Conservation (phyloP, 768 basidiomycete species). For the Panaeolus cyanescens region DNA sequence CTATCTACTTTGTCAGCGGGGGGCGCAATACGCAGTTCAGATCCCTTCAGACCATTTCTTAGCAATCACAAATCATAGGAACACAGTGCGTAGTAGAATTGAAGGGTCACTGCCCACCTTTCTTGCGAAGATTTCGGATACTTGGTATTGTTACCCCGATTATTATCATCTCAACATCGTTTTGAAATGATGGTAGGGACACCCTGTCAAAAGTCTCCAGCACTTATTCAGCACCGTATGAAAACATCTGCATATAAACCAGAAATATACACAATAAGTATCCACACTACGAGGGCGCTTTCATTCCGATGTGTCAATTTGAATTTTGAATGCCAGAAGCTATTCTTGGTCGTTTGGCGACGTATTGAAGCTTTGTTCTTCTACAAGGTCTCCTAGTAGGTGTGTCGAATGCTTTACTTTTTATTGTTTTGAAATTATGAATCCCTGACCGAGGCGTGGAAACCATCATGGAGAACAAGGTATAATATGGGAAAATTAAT, state of each 20-base stretch:
- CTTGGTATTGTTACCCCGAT: neutral
- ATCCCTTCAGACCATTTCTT: too few relatives aligned
- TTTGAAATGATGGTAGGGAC: neutral
- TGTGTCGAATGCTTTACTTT: neutral
- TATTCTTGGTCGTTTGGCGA: neutral
- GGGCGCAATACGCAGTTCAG: too few relatives aligned
- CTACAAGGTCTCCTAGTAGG: neutral
- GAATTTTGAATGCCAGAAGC: neutral
- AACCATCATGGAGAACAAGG: neutral
- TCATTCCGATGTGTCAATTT: neutral
- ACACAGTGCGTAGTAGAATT: neutral
- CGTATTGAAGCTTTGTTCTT: neutral
- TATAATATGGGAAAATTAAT: neutral
- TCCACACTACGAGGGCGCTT: neutral
- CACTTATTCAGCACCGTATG: neutral
- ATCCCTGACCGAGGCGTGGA: neutral
- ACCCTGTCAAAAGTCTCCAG: neutral
- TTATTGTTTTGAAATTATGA: too few relatives aligned
- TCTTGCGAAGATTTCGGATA: neutral
- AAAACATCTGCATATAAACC: neutral
- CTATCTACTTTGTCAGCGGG: too few relatives aligned
- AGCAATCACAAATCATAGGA: too few relatives aligned
- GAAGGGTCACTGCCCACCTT: neutral
- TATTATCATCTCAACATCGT: neutral
- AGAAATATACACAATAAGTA: neutral